Evolutionary conservation across 1,284 basidiomycete genomes (phyloP), one percentile per base, ranked within the genome.

Genomic region (Thecaphora frezii): DNA sequence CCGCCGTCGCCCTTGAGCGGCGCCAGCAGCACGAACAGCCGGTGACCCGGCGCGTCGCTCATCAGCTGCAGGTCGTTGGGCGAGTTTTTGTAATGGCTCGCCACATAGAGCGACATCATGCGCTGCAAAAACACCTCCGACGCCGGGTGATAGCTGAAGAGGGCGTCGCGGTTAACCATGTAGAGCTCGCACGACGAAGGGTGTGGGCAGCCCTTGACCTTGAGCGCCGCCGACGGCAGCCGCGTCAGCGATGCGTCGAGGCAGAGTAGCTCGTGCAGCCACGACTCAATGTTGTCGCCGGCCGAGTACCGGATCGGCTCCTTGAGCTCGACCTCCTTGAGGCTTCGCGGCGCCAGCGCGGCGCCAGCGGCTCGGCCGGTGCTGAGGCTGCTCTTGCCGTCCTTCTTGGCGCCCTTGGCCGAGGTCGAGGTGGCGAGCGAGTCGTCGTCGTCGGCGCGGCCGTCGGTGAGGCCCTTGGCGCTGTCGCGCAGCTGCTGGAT

Each of bases 71-170:
- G 83, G 78, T 98, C 96, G 79, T 99, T 98, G 21, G 96, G 96
- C 76, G 93, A 91, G 81, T 98, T 99, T 81, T 99, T 99, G 84
- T 99, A 99, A 80, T 99, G 96, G 46, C 88, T 89, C 1, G 94
- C 90, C 48, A 98, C 93, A 80, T 97, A 98, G 1, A 98, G 84
- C 5, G 91, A 89, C 93, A 97, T 97, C 89, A 98, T 93, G 43
- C 93, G 87, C 81, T 98, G 96, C 41, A 99, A 83, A 83, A 99
- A 99, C 21, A 90, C 85, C 80, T 99, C 96, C 5, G 90, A 93
- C 4, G 93, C 94, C 1, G 94, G 91, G 79, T 99, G 93, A 82
- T 89, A 98, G 71, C 89, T 91, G 84, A 99, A 99, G 36, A 98
- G 83, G 0, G 96, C 97, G 78, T 99, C 96, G 38, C 96, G 85